A percentile compares a stretch with the other conserved stretches of the same genome.
Conservation (phyloP, 2,329 filamentous ascomycete species). For the Talaromyces sp. region DNA sequence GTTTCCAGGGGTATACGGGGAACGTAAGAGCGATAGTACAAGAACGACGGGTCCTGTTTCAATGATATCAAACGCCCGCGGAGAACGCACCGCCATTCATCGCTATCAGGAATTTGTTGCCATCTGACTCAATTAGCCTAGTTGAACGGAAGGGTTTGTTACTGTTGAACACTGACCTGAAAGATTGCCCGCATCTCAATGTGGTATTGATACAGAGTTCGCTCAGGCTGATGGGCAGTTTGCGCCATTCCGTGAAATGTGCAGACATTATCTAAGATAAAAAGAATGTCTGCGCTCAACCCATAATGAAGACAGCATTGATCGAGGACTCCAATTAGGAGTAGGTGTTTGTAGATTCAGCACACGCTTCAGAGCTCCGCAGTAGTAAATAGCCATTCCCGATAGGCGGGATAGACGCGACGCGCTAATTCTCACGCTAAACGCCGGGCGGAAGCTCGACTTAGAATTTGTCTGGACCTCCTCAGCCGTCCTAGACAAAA, state of each 20-base stretch:
- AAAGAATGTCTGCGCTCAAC: conserved; percentile 8
- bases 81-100: conserved; percentile 87
- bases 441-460: conserved; percentile 8
- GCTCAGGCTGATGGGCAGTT: conserved; percentile 71
- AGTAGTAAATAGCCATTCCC: background rate
- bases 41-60: conserved; percentile 69
- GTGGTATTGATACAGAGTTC: conserved; percentile 95
- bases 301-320: background rate
- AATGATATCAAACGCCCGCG: conserved; percentile 79
- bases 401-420: conserved; percentile 15
- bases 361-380: background rate
- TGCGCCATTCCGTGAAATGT: conserved; percentile 73
- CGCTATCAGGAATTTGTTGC: conserved; percentile 65
- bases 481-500: conserved; percentile 8
- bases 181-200: conserved; percentile 90
- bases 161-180: conserved; percentile 49
- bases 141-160: background rate
- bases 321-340: background rate
- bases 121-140: conserved; percentile 53
- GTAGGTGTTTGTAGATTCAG: background rate
- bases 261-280: conserved; percentile 29
- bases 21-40: conserved; percentile 73
- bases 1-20: conserved; percentile 27
- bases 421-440: conserved; percentile 1
- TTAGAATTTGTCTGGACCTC: conserved; percentile 11